Evolutionary conservation across 345 rosid species (phyloP).

Genomic region (Arabidopsis suecica): DNA sequence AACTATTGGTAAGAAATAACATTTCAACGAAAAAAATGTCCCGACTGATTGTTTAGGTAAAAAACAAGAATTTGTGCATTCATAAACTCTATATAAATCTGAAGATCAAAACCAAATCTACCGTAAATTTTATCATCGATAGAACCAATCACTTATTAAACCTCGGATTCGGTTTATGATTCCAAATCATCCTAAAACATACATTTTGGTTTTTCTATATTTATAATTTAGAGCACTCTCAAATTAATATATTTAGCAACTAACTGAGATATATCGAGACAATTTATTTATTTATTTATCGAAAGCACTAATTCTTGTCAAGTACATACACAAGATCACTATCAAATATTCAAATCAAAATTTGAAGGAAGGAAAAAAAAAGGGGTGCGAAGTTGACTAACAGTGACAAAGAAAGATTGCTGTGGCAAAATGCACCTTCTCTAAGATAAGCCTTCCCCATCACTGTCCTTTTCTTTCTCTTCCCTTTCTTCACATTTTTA

Average conservation of each 20-base stretch:
- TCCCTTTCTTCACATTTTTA: conserved; percentile 45
- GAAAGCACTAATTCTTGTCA: conserved; percentile 41
- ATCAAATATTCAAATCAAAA: conserved; percentile 30
- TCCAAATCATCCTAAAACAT: not conserved
- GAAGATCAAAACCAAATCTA: not conserved
- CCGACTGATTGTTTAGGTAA: too few relatives aligned
- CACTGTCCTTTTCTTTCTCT: conserved; percentile 46
- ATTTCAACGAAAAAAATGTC: too few relatives aligned
- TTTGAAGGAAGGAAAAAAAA: not conserved
- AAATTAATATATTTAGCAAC: not conserved
- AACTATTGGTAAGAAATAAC: not conserved
- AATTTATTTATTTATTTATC: not conserved
- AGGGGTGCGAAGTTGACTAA: conserved; percentile 54
- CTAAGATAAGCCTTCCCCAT: conserved; percentile 51
- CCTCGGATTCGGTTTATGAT: conserved; percentile 1
- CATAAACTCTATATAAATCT: not conserved
- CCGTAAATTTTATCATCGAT: not conserved
- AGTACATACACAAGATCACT: conserved; percentile 35
- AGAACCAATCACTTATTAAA: not conserved
- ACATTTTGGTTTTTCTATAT: not conserved
- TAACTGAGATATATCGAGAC: not conserved
- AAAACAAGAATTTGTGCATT: too few relatives aligned
- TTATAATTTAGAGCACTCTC: not conserved
- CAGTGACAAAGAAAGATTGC: conserved; percentile 48
- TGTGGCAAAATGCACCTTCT: conserved; percentile 43